Percentiles rank a stretch among this genome's conserved stretches.
These are phyloP conservation scores for Pythium rishiriense DNA, from an alignment of 352 stramenopile genomes.

Conservation along the genomic window DNA sequence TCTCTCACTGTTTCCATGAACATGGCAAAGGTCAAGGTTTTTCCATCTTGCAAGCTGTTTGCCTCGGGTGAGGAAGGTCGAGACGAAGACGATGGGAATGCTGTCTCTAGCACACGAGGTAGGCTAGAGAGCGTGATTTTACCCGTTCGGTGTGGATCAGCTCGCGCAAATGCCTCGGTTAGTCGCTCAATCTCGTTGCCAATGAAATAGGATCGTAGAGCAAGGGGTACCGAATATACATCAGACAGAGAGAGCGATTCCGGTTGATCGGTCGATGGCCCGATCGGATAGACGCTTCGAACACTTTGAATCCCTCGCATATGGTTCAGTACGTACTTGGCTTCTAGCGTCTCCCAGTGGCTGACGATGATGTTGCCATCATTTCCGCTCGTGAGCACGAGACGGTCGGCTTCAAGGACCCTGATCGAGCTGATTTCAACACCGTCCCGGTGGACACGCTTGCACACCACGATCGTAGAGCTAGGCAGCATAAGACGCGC, in stretches of 20 bases:
- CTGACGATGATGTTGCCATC: conserved; percentile 41
- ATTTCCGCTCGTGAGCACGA: conserved; percentile 32
- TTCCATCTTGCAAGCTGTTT: neutral
- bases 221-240: conserved; percentile 33
- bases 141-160: neutral
- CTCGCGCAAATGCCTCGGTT: conserved; percentile 31
- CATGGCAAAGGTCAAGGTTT: conserved; percentile 29
- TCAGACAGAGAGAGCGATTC: neutral
- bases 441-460: conserved; percentile 24
- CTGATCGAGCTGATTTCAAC: conserved; percentile 31
- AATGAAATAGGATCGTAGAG: conserved; percentile 34
- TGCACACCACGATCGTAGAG: conserved; percentile 32
- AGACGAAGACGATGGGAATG: conserved; percentile 22
- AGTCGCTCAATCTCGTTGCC: conserved; percentile 40
- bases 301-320: conserved; percentile 36
- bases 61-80: neutral
- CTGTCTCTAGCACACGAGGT: conserved; percentile 24
- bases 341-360: conserved; percentile 35
- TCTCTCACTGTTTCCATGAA: conserved; percentile 35
- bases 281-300: neutral
- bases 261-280: neutral
- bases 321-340: conserved; percentile 40
- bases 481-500: conserved; percentile 42
- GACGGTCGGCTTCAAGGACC: conserved; percentile 14
- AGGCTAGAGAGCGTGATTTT: conserved; percentile 24